These are phyloP conservation scores for Takakia lepidozioides DNA, from an alignment of 225 moss, liverwort and hornwort species.

Conservation along the genomic window DNA sequence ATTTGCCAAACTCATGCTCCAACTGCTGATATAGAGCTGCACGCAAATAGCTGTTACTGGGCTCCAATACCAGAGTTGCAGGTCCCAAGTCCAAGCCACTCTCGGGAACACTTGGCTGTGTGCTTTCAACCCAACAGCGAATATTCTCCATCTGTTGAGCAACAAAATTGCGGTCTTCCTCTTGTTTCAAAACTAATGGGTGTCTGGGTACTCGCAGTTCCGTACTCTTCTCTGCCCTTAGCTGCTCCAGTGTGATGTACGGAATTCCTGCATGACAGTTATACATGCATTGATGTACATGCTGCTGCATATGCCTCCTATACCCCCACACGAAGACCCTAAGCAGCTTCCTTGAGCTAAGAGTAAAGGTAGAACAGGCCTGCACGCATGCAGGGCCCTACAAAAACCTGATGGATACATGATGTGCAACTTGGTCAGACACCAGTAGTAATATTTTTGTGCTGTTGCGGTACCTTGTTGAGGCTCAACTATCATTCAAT, in stretches of 20 bases:
- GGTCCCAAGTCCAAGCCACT: slow-evolving; percentile 10
- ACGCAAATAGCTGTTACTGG: slow-evolving; percentile 50
- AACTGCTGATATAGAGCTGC: slow-evolving; percentile 51
- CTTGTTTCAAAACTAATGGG: slow-evolving; percentile 36
- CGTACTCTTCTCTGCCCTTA: slow-evolving; percentile 28
- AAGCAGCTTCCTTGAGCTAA: no score
- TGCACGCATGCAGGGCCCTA: no score
- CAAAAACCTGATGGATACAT: no score
- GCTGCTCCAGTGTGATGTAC: slow-evolving; percentile 48
- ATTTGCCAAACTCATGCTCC: slow-evolving; percentile 53
- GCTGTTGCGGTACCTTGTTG: no score
- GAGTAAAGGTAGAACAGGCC: no score
- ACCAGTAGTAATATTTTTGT: no score
- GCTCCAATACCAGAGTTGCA: slow-evolving; percentile 37
- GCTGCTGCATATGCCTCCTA: no score
- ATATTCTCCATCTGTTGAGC: slow-evolving; percentile 50
- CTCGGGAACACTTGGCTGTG: slow-evolving; percentile 19
- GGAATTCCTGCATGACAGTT: slow-evolving; percentile 39
- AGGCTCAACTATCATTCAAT: no score
- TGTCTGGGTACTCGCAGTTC: slow-evolving; percentile 35
- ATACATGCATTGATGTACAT: no score
- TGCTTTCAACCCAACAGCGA: slow-evolving; percentile 34
- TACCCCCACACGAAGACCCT: no score
- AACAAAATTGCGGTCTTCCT: slow-evolving; percentile 42
- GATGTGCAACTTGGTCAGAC: no score